Evolutionary conservation across 345 rosid species (phyloP).

Genomic region (Citrus inodora): DNA sequence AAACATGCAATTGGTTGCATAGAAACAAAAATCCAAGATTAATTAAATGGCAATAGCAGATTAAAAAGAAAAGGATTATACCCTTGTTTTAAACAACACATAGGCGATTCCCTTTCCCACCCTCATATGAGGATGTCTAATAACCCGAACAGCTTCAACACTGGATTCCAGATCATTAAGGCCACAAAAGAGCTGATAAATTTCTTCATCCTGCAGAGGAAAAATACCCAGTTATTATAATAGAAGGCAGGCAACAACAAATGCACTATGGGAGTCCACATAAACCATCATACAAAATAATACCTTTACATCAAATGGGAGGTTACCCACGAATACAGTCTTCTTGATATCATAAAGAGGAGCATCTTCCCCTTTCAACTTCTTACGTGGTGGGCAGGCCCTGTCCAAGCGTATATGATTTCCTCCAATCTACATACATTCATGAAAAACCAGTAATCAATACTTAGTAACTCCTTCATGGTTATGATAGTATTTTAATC

Average conservation of each 20-base stretch:
- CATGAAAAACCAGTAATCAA: constrained; percentile 4
- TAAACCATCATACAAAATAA: background rate
- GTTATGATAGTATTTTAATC: background rate
- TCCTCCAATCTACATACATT: constrained; percentile 58
- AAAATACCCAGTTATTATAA: background rate
- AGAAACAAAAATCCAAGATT: background rate
- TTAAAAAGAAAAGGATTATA: constrained; percentile 27
- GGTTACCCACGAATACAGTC: constrained; percentile 89
- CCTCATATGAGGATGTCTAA: constrained; percentile 79
- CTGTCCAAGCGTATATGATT: constrained; percentile 94
- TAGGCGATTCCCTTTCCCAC: constrained; percentile 96
- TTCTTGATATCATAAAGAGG: constrained; percentile 73
- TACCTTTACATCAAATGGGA: constrained; percentile 97
- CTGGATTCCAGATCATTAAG: constrained; percentile 52
- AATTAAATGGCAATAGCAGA: background rate
- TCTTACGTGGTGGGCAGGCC: constrained; percentile 96
- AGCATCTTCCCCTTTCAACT: constrained; percentile 59
- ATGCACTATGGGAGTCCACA: background rate
- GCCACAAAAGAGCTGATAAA: constrained; percentile 73
- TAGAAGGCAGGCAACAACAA: background rate
- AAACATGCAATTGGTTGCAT: background rate
- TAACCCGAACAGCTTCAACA: constrained; percentile 88
- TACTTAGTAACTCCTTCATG: background rate
- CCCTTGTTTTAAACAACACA: constrained; percentile 83
- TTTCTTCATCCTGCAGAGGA: constrained; percentile 74